Evolutionary conservation across 2,329 filamentous ascomycete genomes (phyloP).

Genomic region (Cercospora beticola): DNA sequence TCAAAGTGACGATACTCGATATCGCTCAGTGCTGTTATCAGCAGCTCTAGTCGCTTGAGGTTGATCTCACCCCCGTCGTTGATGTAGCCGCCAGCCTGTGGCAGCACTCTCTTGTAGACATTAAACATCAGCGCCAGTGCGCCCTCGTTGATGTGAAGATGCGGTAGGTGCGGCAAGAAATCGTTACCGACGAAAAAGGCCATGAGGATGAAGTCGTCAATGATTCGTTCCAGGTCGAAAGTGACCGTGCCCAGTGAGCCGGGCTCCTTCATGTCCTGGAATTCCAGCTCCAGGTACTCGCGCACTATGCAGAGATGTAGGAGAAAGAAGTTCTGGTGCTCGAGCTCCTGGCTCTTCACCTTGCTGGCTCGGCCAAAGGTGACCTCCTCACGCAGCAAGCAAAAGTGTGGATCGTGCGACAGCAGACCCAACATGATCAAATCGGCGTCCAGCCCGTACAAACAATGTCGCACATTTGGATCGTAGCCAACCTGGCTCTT

Average conservation of each 20-base stretch:
- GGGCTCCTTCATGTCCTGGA: conserved; percentile 81
- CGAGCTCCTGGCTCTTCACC: conserved; percentile 89
- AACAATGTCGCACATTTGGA: conserved; percentile 88
- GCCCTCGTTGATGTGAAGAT: conserved; percentile 97
- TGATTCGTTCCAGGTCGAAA: conserved; percentile 93
- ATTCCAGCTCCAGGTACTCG: conserved; percentile 95
- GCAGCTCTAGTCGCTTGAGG: conserved; percentile 70
- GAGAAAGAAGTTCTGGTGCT: conserved; percentile 98
- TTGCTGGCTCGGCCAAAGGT: conserved; percentile 89
- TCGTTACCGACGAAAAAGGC: conserved; percentile 99
- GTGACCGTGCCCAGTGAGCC: conserved; percentile 66
- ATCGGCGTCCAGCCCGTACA: conserved; percentile 96
- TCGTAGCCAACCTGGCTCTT: conserved; percentile 94
- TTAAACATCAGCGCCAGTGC: conserved; percentile 96
- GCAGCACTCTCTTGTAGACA: conserved; percentile 88
- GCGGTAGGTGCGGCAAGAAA: conserved; percentile 94
- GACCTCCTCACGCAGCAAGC: conserved; percentile 92
- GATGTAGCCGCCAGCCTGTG: conserved; percentile 87
- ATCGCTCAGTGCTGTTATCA: conserved; percentile 81
- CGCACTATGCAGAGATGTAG: conserved; percentile 96
- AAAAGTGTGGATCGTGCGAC: conserved; percentile 98
- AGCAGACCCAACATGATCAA: conserved; percentile 97
- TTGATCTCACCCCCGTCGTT: conserved; percentile 95
- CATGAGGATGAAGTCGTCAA: conserved; percentile 99
- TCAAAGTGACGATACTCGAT: conserved; percentile 94